Conservation (phyloP, 805 yeast genomes). For the Pichia manshurica region DNA sequence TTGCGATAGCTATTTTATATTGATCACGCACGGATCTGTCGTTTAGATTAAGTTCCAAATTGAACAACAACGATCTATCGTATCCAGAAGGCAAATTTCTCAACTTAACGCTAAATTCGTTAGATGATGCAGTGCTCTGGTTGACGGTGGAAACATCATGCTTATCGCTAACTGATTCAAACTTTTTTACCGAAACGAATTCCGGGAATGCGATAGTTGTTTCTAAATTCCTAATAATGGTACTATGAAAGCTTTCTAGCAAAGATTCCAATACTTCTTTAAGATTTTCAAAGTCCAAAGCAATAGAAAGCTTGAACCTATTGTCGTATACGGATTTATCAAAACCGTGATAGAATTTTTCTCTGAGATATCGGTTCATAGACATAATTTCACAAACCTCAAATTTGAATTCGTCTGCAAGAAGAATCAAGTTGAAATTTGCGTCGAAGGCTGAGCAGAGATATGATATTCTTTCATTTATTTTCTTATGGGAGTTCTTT, state of each 20-base stretch:
- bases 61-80: slow-evolving; percentile 21
- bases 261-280: slow-evolving; percentile 8
- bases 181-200: slow-evolving; percentile 18
- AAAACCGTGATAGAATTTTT: not conserved
- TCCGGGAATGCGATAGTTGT: slow-evolving; percentile 15
- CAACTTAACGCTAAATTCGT: slow-evolving; percentile 7
- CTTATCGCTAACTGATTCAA: slow-evolving; percentile 15
- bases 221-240: slow-evolving; percentile 16
- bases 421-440: slow-evolving; percentile 20
- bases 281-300: slow-evolving; percentile 21
- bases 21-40: slow-evolving; percentile 10
- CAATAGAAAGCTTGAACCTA: slow-evolving; percentile 17
- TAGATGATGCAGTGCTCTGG: not conserved
- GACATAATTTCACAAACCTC: slow-evolving; percentile 17
- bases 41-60: slow-evolving; percentile 19
- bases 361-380: slow-evolving; percentile 17
- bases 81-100: slow-evolving; percentile 21
- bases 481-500: not conserved
- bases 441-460: slow-evolving; percentile 19
- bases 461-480: slow-evolving; percentile 11
- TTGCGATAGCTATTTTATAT: slow-evolving; percentile 3
- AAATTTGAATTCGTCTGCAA: slow-evolving; percentile 27
- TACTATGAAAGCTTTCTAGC: slow-evolving; percentile 18
- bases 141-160: slow-evolving; percentile 2
- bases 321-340: not conserved